Conservation (phyloP, 441 rosid genomes). For the Omphalea diandra region DNA sequence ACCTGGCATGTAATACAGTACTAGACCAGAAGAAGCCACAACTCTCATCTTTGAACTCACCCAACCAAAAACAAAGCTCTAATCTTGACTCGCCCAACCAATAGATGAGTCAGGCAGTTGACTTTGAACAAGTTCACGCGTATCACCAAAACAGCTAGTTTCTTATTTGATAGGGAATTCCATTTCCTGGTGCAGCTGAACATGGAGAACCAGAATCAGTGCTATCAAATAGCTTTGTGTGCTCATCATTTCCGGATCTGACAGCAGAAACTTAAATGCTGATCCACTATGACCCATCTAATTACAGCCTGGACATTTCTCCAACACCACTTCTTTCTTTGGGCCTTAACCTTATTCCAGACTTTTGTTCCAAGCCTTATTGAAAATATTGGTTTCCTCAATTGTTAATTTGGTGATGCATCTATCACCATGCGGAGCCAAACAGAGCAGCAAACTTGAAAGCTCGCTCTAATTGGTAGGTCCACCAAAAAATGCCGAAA, state of each 20-base stretch:
- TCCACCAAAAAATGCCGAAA: slow-evolving; percentile 13
- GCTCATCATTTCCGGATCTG: slow-evolving; percentile 13
- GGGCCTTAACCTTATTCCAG: slow-evolving; percentile 29
- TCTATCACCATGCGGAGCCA: slow-evolving; percentile 22
- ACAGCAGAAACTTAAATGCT: slow-evolving; percentile 12
- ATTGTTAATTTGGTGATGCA: slow-evolving; percentile 28
- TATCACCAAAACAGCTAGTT: slow-evolving; percentile 18
- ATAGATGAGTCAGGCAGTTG: slow-evolving; percentile 28
- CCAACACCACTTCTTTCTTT: background rate
- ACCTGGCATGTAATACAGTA: slow-evolving; percentile 15
- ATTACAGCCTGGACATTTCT: slow-evolving; percentile 17
- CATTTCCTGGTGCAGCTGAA: slow-evolving; percentile 12
- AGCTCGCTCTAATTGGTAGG: slow-evolving; percentile 20
- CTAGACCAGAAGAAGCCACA: slow-evolving; percentile 24
- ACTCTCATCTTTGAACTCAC: too few relatives aligned
- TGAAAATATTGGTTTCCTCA: slow-evolving; percentile 25
- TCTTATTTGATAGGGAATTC: slow-evolving; percentile 17
- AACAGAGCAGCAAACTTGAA: slow-evolving; percentile 18
- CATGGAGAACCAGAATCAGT: slow-evolving; percentile 13
- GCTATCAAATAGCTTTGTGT: slow-evolving; percentile 20
- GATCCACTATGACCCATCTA: slow-evolving; percentile 1
- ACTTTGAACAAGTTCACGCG: slow-evolving; percentile 32
- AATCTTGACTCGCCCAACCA: slow-evolving; percentile 18
- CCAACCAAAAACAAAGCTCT: background rate
- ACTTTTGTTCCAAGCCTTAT: slow-evolving; percentile 21